These are phyloP conservation scores for Pseudozyma sp. DNA, from an alignment of 1,284 basidiomycete genomes.

Conservation along the genomic window DNA sequence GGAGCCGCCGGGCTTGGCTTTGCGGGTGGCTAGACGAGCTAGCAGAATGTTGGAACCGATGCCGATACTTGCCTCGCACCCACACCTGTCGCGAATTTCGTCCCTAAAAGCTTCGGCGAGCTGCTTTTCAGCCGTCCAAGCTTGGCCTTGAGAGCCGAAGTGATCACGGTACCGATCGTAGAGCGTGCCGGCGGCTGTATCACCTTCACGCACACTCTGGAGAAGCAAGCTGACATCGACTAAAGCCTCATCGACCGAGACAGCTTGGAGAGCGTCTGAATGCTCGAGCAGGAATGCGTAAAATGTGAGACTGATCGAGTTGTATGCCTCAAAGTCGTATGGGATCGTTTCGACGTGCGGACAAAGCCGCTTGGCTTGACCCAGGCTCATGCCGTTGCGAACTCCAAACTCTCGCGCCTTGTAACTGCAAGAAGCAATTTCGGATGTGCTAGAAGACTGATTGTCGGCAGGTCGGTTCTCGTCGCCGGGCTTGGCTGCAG, in stretches of 20 bases:
- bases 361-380: conserved; percentile 61
- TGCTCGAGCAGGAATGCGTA: conserved; percentile 90
- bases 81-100: conserved; percentile 80
- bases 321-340: conserved; percentile 80
- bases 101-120: conserved; percentile 84
- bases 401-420: conserved; percentile 89
- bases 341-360: conserved; percentile 80
- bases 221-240: conserved; percentile 85
- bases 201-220: conserved; percentile 47
- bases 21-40: conserved; percentile 88
- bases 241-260: conserved; percentile 94
- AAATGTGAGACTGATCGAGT: conserved; percentile 79
- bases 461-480: conserved; percentile 35
- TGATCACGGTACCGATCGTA: conserved; percentile 33
- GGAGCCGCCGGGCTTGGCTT: conserved; percentile 88
- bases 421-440: conserved; percentile 94
- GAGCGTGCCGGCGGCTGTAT: conserved; percentile 17
- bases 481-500: conserved; percentile 26
- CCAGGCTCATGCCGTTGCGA: conserved; percentile 90
- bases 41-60: conserved; percentile 91
- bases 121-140: conserved; percentile 57
- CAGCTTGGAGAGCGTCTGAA: conserved; percentile 91
- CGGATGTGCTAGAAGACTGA: conserved; percentile 70
- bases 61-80: conserved; percentile 85
- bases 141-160: conserved; percentile 35